These are phyloP conservation scores for Spergularia marina DNA, from an alignment of 148 eudicot species.

Conservation along the genomic window DNA sequence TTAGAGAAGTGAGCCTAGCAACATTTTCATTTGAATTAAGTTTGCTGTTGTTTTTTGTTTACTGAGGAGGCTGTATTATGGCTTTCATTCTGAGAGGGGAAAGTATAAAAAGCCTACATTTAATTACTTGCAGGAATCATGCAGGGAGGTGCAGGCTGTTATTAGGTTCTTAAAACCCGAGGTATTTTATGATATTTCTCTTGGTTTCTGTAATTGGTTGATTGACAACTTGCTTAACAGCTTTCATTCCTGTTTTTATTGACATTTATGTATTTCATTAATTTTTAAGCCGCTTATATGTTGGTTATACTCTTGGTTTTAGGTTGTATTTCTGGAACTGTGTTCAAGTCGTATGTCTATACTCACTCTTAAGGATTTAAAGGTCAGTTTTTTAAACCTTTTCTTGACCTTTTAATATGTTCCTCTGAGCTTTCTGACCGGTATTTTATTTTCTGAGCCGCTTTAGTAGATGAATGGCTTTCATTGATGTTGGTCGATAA, in stretches of 20 bases:
- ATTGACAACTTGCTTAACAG: neutral
- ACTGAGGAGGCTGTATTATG: neutral
- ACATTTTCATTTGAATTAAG: neutral
- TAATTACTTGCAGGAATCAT: conserved; percentile 65
- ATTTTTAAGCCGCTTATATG: neutral
- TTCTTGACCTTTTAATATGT: neutral
- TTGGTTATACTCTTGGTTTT: conserved; percentile 15
- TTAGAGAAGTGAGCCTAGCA: neutral
- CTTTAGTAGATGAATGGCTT: neutral
- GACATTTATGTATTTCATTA: neutral
- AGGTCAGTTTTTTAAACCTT: conserved; percentile 37
- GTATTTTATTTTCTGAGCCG: too few relatives aligned
- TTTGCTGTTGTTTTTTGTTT: neutral
- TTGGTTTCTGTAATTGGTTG: conserved; percentile 15
- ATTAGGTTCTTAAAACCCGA: conserved; percentile 74
- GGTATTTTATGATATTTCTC: conserved; percentile 43
- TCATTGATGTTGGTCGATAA: neutral
- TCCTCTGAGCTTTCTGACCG: neutral
- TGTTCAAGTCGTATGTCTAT: conserved; percentile 80
- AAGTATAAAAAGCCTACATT: conserved; percentile 9
- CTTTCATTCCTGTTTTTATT: conserved; percentile 13
- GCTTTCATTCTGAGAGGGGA: neutral
- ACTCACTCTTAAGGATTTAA: conserved; percentile 66
- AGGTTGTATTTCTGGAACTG: conserved; percentile 95
- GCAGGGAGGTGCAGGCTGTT: conserved; percentile 86